Evolutionary conservation across 495 filamentous ascomycete species (phyloP).

Genomic region (Talaromyces proteolyticus): DNA sequence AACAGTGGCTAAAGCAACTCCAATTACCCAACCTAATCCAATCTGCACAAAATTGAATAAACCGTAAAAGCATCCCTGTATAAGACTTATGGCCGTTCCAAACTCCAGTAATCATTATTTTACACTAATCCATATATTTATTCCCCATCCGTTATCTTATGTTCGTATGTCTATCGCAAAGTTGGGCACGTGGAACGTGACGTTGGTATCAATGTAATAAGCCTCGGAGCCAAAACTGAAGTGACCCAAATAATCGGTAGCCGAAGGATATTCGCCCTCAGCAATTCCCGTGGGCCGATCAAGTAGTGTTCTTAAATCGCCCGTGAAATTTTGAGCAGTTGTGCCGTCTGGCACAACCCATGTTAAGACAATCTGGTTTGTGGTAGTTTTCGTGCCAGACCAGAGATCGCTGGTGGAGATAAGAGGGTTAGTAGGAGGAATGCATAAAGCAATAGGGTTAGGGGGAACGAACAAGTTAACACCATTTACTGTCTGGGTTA

Average conservation of each 20-base stretch:
- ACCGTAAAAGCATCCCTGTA: too few species aligned
- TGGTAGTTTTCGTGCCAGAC: too few species aligned
- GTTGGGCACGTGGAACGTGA: slow-evolving; percentile 29
- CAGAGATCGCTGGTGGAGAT: too few species aligned
- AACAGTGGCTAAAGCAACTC: too few species aligned
- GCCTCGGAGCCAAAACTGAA: slow-evolving; percentile 33
- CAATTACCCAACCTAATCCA: too few species aligned
- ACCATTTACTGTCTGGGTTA: slow-evolving; percentile 17
- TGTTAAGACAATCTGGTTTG: slow-evolving; percentile 27
- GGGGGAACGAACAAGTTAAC: slow-evolving; percentile 24
- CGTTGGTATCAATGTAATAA: slow-evolving; percentile 16
- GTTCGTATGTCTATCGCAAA: slow-evolving; percentile 22
- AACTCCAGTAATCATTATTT: neutral
- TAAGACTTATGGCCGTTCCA: neutral
- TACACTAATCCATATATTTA: neutral
- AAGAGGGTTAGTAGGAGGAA: too few species aligned
- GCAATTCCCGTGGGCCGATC: slow-evolving; percentile 17
- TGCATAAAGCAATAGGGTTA: too few species aligned
- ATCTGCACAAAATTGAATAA: too few species aligned
- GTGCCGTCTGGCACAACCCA: slow-evolving; percentile 19
- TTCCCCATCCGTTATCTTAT: neutral
- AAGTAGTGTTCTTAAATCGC: slow-evolving; percentile 31
- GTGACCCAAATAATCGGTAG: slow-evolving; percentile 25
- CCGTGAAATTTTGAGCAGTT: slow-evolving; percentile 16
- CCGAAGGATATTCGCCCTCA: slow-evolving; percentile 14